Base-by-base conservation (phyloP, 1,284 basidiomycete genomes). In the Meripilus lineatus region DNA sequence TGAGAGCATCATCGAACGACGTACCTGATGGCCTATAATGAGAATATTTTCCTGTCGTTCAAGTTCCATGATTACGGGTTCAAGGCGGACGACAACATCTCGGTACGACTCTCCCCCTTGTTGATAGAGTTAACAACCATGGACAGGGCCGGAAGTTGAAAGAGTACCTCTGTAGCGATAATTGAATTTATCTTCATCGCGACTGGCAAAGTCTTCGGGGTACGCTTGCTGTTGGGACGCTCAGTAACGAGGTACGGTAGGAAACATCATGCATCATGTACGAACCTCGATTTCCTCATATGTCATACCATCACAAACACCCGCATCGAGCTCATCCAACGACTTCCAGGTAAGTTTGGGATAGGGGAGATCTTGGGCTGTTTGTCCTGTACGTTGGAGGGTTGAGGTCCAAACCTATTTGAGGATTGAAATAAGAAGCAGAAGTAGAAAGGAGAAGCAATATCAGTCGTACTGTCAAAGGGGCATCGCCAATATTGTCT, bases 151-250 rank as follows among this genome's bases (percentile, higher is more conserved):
- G 36, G 28, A 20, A 26, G 3, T 5, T 8, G 15, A 18, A 11
- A 59, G 69, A 49, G 62, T 45, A 64, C 84, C 89, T 59, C 91
- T 76, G 67, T 98, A 98, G 20, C 96, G 83, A 64, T 99, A 99
- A 69, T 99, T 99, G 69, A 97, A 99, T 67, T 99, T 99, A 72
- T 99, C 96, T 44, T 99, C 93, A 59, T 99, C 96, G 21, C 96
- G 82, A 59, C 92, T 93, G n/a, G 93, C 94, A 62, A 95, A 98
- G 65, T 99, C 96, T 53, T 99, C 96, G 0, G 96, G 96, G 61
- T 98, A 99, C 40, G 84, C 84, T 72, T 84, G 79, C 88, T 94
- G 61, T 18, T 11, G 5, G 22, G 4, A 17, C 5, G 22, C 8
- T 18, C 6, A 42, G 17, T 25, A 17, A 3, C 32, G 32, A n/a